Conservation (phyloP, 2,329 filamentous ascomycete genomes). For the Lizonia empirigonia region DNA sequence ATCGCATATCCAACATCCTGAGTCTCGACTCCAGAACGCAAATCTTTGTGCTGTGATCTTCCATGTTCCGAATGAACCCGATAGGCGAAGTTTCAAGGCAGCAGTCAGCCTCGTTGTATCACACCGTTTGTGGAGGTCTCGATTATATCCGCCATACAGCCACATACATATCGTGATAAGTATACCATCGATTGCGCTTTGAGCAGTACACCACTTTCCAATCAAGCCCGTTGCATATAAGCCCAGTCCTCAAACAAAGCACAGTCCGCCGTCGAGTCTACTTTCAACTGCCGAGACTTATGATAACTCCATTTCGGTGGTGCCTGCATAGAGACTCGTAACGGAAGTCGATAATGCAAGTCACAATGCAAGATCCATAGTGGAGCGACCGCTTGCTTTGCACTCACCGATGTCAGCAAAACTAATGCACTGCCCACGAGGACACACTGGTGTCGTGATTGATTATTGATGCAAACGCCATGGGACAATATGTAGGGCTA, state of each 20-base stretch:
- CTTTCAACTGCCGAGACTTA: not conserved
- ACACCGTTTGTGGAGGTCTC: constrained; percentile 21
- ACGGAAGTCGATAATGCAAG: constrained; percentile 13
- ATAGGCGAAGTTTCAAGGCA: constrained; percentile 22
- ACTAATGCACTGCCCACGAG: constrained; percentile 18
- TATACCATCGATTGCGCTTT: not conserved
- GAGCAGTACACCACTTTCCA: not conserved
- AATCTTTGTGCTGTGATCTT: constrained; percentile 4
- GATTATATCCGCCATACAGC: constrained; percentile 2
- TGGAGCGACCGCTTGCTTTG: constrained; percentile 11
- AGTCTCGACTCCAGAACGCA: not conserved
- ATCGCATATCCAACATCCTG: not conserved
- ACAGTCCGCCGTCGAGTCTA: not conserved
- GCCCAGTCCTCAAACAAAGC: not conserved
- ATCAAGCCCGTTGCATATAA: constrained; percentile 2
- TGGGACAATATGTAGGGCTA: constrained; percentile 4
- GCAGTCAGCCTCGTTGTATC: constrained; percentile 18
- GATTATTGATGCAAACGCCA: constrained; percentile 27
- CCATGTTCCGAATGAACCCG: constrained; percentile 21
- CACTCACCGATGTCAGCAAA: constrained; percentile 18
- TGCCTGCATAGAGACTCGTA: constrained; percentile 14
- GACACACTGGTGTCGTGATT: constrained; percentile 24
- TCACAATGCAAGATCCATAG: constrained; percentile 14
- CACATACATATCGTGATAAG: constrained; percentile 8
- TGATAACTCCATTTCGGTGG: not conserved